Base-by-base conservation (phyloP, 352 stramenopile species). In the Pythium apleroticum region DNA sequence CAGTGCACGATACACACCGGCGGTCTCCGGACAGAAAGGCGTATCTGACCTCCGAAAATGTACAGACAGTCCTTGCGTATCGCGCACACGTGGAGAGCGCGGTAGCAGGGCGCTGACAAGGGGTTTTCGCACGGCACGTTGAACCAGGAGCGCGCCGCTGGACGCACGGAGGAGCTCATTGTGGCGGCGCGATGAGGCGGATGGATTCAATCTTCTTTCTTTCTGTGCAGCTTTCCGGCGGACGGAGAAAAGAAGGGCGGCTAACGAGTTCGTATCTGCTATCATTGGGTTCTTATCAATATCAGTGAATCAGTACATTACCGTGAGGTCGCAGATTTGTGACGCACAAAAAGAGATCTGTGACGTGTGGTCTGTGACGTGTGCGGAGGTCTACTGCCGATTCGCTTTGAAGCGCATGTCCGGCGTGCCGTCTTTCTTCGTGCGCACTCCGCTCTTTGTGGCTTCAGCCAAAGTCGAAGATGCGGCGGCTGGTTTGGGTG, bases 31-130 rank as follows among this genome's bases (percentile, higher is more conserved):
- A 22, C 14, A 22, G 37, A 59, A 20, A 17, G 27, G n/a, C 20
- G 28, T n/a, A 19, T 54, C 63, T 30, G 52, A 92, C 84, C 90
- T 67, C 90, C 90, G 65, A 98, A 97, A 30, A 97, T 84, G 66
- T 98, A 99, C 62, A 99, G 79, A 66, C 79, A 96, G 72, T 98
- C 83, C 49, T 96, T 91, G 62, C 82, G 84, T 20, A 97, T 77
- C 11, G 92, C 92, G 45, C 92, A 96, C 4, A 95, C 88, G 74
- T 99, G 96, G 31, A 99, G 77, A 55, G 94, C 98, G 30, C 96
- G 86, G 61, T 97, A 86, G 50, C 95, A 98, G 2, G 95, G 95
- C 33, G 90, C 88, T 8, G 72, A 70, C 35, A 83, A 89, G 52
- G 78, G 84, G 65, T 95, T 95, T 68, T 95, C 82, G 60, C 86